Evolutionary conservation across 225 moss, liverwort and hornwort species (phyloP).

Genomic region (Bryum argenteum): DNA sequence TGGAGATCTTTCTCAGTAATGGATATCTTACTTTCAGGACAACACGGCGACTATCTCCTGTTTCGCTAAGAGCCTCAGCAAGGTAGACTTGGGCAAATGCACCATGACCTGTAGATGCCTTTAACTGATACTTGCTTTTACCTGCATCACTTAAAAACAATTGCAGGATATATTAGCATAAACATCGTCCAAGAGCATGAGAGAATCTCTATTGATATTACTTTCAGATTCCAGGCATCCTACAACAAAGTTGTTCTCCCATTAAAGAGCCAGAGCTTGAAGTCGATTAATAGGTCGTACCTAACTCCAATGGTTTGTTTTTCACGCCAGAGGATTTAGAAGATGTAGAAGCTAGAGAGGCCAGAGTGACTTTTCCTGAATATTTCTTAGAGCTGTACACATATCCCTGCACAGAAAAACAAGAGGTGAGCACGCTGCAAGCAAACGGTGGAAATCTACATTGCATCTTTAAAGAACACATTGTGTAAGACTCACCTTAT

Average conservation of each 20-base stretch:
- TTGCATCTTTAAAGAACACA: not conserved
- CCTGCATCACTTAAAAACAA: slow-evolving; percentile 56
- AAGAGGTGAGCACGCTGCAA: not conserved
- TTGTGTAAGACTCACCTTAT: slow-evolving; percentile 47
- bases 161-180: slow-evolving; percentile 21
- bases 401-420: slow-evolving; percentile 60
- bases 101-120: slow-evolving; percentile 81
- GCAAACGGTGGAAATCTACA: slow-evolving; percentile 10
- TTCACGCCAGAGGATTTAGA: slow-evolving; percentile 65
- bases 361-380: slow-evolving; percentile 61
- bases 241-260: slow-evolving; percentile 3
- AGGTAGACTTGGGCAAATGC: slow-evolving; percentile 94
- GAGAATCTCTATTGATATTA: not conserved
- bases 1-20: slow-evolving; percentile 1
- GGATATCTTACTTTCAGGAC: slow-evolving; percentile 71
- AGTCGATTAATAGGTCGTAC: slow-evolving; percentile 36
- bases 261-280: slow-evolving; percentile 5
- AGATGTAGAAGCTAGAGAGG: slow-evolving; percentile 61
- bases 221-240: slow-evolving; percentile 1
- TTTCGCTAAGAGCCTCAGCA: slow-evolving; percentile 68
- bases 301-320: slow-evolving; percentile 74
- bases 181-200: not conserved
- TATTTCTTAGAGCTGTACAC: slow-evolving; percentile 65
- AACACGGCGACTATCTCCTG: slow-evolving; percentile 51
- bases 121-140: slow-evolving; percentile 68